Base-by-base conservation (phyloP, 2,329 filamentous ascomycete species). In the Trichoderma atrobrunneum region DNA sequence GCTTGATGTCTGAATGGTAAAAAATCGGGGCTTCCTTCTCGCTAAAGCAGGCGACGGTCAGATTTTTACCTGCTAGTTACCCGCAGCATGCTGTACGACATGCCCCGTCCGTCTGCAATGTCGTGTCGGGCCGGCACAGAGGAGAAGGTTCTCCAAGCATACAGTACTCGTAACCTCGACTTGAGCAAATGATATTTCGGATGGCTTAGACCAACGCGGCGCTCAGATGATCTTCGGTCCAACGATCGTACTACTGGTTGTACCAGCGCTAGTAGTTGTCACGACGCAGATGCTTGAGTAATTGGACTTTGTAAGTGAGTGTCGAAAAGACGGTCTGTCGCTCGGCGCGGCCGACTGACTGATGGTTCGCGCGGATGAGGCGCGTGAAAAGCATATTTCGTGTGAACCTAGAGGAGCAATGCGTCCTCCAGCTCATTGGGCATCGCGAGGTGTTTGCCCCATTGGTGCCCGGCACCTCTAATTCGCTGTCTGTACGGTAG, bases 81-180 rank as follows among this genome's bases (percentile, higher is more conserved):
- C 57, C 60, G 67, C 67, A 70, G 67, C 67, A 70, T 70, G 67
- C 67, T 71, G 68, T 71, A 64, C 59, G 68, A 70, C 67, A 70
- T 70, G 43, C 48, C 43, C 48, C 48, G 48, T 51, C 43, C 16
- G 30, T 70, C 56, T 70, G 67, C 67, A 70, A 26, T 70, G 67
- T 54, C 34, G 48, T 70, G 67, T 61, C 66, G 66, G 66, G 28
- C 66, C 67, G 67, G 67, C 61, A 71, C 48, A 51, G 48, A 64
- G 59, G 16, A 63, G 30, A 54, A 32, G 57, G 51, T 54, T 12
- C 64, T 34, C n/a, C 11, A 34, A 39, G 39, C 59, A 39, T 10
- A 36, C 12, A 14, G 14, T 36, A 36, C 34, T 36, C 34, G 34
- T 61, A 32, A 63, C 26, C 24, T 57, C 48, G 60, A 63, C 30